phyloP scores from a whole-genome alignment of 1,284 basidiomycete genomes.

The Exsudoporus floridanus region DNA sequence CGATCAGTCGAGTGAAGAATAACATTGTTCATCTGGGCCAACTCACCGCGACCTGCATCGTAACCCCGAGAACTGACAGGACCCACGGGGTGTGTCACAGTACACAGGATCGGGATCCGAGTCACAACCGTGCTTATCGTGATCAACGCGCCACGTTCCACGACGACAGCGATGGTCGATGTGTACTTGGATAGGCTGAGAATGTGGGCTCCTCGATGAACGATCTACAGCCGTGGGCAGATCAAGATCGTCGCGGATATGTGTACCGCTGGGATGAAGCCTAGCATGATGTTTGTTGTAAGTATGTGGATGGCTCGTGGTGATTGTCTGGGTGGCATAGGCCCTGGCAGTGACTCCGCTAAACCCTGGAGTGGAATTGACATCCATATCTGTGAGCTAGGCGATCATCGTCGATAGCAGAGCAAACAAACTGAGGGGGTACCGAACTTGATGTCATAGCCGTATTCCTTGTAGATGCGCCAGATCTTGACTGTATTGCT shows the following conservation, averaged over 20 bases:
- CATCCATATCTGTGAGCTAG: no score
- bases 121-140: slow-evolving; percentile 13
- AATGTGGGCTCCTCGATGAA: background rate
- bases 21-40: background rate
- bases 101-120: slow-evolving; percentile 20
- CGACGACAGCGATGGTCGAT: slow-evolving; percentile 16
- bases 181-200: slow-evolving; percentile 14
- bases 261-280: slow-evolving; percentile 21
- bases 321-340: background rate
- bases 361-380: slow-evolving; percentile 3
- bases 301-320: background rate
- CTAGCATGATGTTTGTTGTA: slow-evolving; percentile 17
- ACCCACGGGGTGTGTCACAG: background rate
- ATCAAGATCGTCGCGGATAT: slow-evolving; percentile 20
- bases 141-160: slow-evolving; percentile 26
- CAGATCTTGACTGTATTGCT: slow-evolving; percentile 17
- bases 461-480: slow-evolving; percentile 24
- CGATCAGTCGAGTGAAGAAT: background rate
- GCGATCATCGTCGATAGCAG: background rate
- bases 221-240: slow-evolving; percentile 20
- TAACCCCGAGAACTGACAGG: slow-evolving; percentile 21
- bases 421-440: slow-evolving; percentile 20
- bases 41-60: slow-evolving; percentile 24
- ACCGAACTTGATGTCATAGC: slow-evolving; percentile 14
- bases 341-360: slow-evolving; percentile 11